phyloP scores from a whole-genome alignment of 2,329 filamentous ascomycete species.

The Aspergillus sojae region DNA sequence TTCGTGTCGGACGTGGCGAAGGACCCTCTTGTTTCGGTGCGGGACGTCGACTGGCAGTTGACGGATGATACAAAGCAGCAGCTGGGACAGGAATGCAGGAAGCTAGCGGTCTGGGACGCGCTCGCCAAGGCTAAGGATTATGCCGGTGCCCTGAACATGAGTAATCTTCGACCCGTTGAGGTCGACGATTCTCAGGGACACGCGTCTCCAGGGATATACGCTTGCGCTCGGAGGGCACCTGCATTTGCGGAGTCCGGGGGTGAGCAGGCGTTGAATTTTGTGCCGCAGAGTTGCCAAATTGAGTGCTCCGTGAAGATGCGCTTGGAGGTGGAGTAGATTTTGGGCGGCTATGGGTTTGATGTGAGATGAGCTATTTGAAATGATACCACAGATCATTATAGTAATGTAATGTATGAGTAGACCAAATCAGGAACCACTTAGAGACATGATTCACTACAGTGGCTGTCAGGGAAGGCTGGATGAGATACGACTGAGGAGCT shows the following conservation, averaged over 20 bases:
- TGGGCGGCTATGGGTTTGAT: background rate
- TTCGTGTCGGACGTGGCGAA: background rate
- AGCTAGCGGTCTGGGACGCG: background rate
- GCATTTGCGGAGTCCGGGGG: background rate
- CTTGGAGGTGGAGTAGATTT: background rate
- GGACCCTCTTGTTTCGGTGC: background rate
- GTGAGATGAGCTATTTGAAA: background rate
- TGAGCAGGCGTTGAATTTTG: background rate
- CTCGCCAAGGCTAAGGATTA: slow-evolving; percentile 4
- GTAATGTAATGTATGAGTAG: too few species aligned
- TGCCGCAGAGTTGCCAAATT: background rate
- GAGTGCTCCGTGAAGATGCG: slow-evolving; percentile 1
- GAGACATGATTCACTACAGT: too few species aligned
- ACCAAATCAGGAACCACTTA: too few species aligned
- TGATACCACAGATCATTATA: too few species aligned
- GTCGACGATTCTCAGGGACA: background rate
- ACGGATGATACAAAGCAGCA: slow-evolving; percentile 1
- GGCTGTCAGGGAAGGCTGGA: too few species aligned
- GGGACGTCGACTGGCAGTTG: slow-evolving; percentile 1
- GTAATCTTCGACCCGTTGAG: background rate
- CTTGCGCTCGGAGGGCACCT: background rate
- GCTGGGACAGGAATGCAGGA: background rate
- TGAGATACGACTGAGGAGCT: too few species aligned
- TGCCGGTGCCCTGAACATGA: background rate
- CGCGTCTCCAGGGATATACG: background rate